Base-by-base conservation (phyloP, 2,329 filamentous ascomycete genomes). In the Penicillium sp. region DNA sequence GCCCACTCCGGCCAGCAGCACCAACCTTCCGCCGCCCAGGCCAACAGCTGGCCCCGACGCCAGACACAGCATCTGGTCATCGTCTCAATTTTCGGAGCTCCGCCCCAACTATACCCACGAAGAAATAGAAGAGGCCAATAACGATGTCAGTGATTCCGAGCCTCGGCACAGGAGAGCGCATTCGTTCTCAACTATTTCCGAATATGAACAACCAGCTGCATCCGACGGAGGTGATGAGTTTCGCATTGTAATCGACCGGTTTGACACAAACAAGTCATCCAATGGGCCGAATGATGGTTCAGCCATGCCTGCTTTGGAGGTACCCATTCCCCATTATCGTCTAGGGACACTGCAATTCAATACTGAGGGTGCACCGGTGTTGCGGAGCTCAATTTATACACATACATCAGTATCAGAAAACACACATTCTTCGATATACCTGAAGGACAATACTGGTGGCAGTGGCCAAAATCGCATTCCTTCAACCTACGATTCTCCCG, bases 291-390 rank as follows among this genome's bases (percentile, higher is more conserved):
- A 63, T 66, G 43, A 46, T 80, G 83, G 60, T 85, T 88, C 65
- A 83, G 62, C 62, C 72, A 73, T n/a, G 40, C 85, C 83, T 12
- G 74, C 85, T 35, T 77, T 95, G 51, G 83, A 91, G 63, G 82
- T 93, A 45, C 80, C 85, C 21, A 96, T 96, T 51, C 91, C 92
- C 35, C 87, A 89, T 56, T 95, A 92, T 79, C 86, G 87, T 62
- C 78, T 97, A 57, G 92, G 91, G 12, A 89, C 87, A 1, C 90
- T 91, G 18, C 84, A 85, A 58, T 96, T 96, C 71, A 93, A 88
- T 61, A 76, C 83, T 53, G 82, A 83, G 63, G 91, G 91, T 11
- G 91, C 88, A 2, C 85, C 90, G 2, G 82, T 90, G 60, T 79
- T 97, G 61, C 86, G 89, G 60, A 89, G 86, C 62, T 95, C 92